phyloP scores from a whole-genome alignment of 768 basidiomycete genomes.

The Termitomyces titanicus region DNA sequence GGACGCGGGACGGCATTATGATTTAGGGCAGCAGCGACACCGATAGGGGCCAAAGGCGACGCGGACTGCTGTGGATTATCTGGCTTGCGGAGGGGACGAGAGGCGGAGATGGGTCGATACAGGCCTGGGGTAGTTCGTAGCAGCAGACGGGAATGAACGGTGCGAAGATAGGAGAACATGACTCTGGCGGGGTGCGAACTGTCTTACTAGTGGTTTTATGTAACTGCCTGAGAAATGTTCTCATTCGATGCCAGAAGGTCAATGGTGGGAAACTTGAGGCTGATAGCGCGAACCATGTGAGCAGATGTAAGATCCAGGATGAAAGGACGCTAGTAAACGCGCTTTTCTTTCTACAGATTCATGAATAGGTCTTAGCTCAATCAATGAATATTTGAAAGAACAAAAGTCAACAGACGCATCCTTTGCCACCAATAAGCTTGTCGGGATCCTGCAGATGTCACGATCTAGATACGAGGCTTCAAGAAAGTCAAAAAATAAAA shows the following conservation, averaged over 20 bases:
- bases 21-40: neutral
- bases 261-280: neutral
- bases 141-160: neutral
- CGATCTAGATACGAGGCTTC: no score
- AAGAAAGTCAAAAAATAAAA: no score
- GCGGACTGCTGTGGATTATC: neutral
- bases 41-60: neutral
- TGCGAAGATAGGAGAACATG: neutral
- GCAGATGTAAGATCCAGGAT: neutral
- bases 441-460: no score
- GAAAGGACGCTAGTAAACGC: no score
- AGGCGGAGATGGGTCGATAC: neutral
- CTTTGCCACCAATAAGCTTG: no score
- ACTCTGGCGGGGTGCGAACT: neutral
- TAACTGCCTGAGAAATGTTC: neutral
- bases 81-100: neutral
- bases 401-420: no score
- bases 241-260: neutral
- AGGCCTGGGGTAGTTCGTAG: neutral
- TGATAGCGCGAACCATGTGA: neutral
- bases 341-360: no score
- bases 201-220: neutral
- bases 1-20: neutral
- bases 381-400: no score
- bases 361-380: no score